phyloP scores from a whole-genome alignment of 106 monocot genomes.

The Dendrobium huoshanense region DNA sequence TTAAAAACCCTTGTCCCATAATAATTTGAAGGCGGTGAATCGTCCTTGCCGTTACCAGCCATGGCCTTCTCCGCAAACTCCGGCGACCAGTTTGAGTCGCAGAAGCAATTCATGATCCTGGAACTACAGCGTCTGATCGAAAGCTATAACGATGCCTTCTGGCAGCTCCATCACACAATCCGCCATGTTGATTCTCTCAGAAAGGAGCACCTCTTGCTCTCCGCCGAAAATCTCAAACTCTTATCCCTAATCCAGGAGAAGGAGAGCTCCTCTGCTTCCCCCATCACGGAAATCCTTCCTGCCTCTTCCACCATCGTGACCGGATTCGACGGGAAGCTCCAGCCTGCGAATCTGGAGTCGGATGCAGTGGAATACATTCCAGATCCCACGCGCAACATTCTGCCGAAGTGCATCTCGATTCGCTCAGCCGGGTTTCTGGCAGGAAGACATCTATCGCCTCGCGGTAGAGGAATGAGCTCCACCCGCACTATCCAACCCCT shows the following conservation, averaged over 20 bases:
- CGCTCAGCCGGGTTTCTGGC: constrained; percentile 43
- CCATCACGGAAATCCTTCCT: neutral
- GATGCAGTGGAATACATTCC: constrained; percentile 7
- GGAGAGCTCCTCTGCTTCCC: neutral
- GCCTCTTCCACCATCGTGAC: neutral
- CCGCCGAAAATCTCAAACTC: constrained; percentile 40
- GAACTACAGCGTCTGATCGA: constrained; percentile 35
- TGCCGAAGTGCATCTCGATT: constrained; percentile 73
- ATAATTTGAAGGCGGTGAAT: neutral
- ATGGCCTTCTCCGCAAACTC: neutral
- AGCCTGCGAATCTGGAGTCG: neutral
- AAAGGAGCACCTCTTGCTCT: constrained; percentile 37
- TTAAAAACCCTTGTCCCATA: neutral
- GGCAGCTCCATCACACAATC: constrained; percentile 17
- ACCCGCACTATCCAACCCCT: constrained; percentile 4
- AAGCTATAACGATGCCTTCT: constrained; percentile 53
- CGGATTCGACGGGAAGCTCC: too few relatives aligned
- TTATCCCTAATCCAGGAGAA: constrained; percentile 26
- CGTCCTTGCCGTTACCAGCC: neutral
- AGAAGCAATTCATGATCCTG: constrained; percentile 22
- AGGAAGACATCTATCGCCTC: constrained; percentile 1
- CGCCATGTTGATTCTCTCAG: constrained; percentile 39
- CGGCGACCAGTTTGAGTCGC: constrained; percentile 20
- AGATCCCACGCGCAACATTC: constrained; percentile 10
- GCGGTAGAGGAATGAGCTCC: constrained; percentile 6